Base-by-base conservation (phyloP, 2,329 filamentous ascomycete species). In the Diatrype stigma region DNA sequence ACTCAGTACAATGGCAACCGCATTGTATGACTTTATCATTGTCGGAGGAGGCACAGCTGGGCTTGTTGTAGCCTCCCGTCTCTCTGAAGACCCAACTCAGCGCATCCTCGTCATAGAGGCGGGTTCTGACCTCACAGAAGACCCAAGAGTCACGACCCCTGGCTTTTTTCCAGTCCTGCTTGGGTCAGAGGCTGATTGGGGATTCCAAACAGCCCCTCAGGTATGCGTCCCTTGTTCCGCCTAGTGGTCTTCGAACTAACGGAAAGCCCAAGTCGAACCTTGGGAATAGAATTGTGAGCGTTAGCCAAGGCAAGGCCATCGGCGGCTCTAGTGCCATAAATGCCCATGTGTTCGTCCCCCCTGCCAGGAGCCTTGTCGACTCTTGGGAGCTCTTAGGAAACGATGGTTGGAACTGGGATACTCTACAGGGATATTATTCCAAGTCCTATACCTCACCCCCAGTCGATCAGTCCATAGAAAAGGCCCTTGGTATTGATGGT, bases 301-400 rank as follows among this genome's bases (percentile, higher is more conserved):
- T 62, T 3, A 49, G 46, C 16, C 60, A 62, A 40, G 60, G 59
- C 14, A 59, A 57, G 22, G 44, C 50, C 5, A 49, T 62, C n/a
- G 60, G 60, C 1, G 60, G 57, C 12, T 60, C 57, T 0, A 60
- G 56, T 46, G 53, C 51, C n/a, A 57, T 62, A 2, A 61, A 62
- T 42, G 55, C 53, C 0, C 56, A 57, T 3, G 50, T 60, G 16
- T 62, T 56, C 34, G 52, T 52, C 1, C 56, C 57, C 21, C 53
- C 56, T 6, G 42, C 56, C 1, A 48, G 51, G 23, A 38, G 28
- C 6, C 14, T 59, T 6, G 45, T 57, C 46, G 55, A 61, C 10
- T 46, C 48, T 2, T 61, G 59, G 59, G 54, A 45, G 12, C 46
- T 48, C 4, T 48, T 62, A 3, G 59, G 59, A 2, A 62, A 62